Percentiles rank a stretch among this genome's conserved stretches.
Conservation (phyloP, 805 yeast species). For the Ogataea saltuana region DNA sequence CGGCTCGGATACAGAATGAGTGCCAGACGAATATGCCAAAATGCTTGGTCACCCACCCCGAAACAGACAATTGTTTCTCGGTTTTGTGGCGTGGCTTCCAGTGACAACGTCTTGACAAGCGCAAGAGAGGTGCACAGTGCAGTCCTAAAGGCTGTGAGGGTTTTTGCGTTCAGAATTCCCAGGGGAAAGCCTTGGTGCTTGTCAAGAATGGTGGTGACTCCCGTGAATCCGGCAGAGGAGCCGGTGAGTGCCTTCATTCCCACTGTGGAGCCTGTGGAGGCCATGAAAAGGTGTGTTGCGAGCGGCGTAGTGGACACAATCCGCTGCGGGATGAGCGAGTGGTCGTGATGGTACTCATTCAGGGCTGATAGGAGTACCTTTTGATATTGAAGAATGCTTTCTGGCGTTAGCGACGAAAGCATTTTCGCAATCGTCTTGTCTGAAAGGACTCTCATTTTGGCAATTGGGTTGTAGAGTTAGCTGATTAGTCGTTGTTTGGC, state of each 20-base stretch:
- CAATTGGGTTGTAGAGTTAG: neutral
- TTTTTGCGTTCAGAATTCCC: slow-evolving; percentile 58
- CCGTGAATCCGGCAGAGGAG: slow-evolving; percentile 59
- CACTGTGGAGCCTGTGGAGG: slow-evolving; percentile 54
- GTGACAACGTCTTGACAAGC: slow-evolving; percentile 39
- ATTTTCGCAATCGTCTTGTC: slow-evolving; percentile 35
- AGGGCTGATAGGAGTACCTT: slow-evolving; percentile 40
- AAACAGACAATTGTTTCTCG: slow-evolving; percentile 41
- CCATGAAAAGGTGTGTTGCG: slow-evolving; percentile 61
- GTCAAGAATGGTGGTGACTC: slow-evolving; percentile 53
- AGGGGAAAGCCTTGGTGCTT: slow-evolving; percentile 49
- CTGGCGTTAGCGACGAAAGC: slow-evolving; percentile 28
- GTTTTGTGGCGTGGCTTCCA: slow-evolving; percentile 22
- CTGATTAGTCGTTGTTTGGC: neutral
- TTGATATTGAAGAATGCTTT: slow-evolving; percentile 39
- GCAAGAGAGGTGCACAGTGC: slow-evolving; percentile 58
- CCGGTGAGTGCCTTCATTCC: slow-evolving; percentile 65
- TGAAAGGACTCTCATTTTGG: slow-evolving; percentile 37
- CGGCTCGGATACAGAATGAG: slow-evolving; percentile 40
- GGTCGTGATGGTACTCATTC: slow-evolving; percentile 42
- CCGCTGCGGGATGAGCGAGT: slow-evolving; percentile 54
- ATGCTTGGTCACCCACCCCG: slow-evolving; percentile 66
- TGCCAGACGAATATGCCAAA: slow-evolving; percentile 58
- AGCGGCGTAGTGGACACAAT: slow-evolving; percentile 45
- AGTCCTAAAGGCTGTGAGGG: slow-evolving; percentile 67